A percentile compares a stretch with the other conserved stretches of the same genome.
These are phyloP conservation scores for Colletotrichum nymphaeae DNA, from an alignment of 2,329 filamentous ascomycete species.

Conservation along the genomic window DNA sequence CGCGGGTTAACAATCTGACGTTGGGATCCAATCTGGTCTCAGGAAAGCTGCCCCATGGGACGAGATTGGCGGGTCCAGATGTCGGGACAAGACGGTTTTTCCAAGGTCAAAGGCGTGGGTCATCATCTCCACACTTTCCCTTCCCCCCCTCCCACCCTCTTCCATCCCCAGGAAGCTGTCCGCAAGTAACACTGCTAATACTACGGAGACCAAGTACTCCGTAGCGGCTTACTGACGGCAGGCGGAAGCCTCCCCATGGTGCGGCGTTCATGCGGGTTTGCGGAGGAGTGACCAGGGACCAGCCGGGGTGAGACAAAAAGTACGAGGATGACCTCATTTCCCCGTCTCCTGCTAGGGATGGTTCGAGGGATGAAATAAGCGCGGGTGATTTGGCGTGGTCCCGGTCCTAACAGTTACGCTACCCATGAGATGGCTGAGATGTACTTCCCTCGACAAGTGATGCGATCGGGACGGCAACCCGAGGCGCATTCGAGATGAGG, in stretches of 20 bases:
- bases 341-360: not conserved
- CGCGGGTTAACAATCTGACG: not conserved
- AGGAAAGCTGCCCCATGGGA: slow-evolving; percentile 2
- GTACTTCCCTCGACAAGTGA: not conserved
- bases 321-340: slow-evolving; percentile 32
- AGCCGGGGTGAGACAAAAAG: slow-evolving; percentile 18
- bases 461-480: slow-evolving; percentile 7
- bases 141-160: not conserved
- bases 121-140: not conserved
- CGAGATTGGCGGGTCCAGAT: slow-evolving; percentile 10
- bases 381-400: not conserved
- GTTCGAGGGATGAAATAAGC: slow-evolving; percentile 5
- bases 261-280: slow-evolving; percentile 33
- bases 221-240: slow-evolving; percentile 13
- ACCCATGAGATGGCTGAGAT: not conserved
- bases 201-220: not conserved
- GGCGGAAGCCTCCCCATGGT: slow-evolving; percentile 13
- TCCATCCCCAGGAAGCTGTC: slow-evolving; percentile 12
- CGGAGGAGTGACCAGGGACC: slow-evolving; percentile 23
- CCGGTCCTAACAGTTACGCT: not conserved
- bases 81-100: not conserved
- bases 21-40: not conserved
- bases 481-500: slow-evolving; percentile 14
- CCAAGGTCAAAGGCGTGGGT: slow-evolving; percentile 10
- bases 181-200: not conserved